Conservation (phyloP, 164 flowering plant genomes). For the Malania oleifera region DNA sequence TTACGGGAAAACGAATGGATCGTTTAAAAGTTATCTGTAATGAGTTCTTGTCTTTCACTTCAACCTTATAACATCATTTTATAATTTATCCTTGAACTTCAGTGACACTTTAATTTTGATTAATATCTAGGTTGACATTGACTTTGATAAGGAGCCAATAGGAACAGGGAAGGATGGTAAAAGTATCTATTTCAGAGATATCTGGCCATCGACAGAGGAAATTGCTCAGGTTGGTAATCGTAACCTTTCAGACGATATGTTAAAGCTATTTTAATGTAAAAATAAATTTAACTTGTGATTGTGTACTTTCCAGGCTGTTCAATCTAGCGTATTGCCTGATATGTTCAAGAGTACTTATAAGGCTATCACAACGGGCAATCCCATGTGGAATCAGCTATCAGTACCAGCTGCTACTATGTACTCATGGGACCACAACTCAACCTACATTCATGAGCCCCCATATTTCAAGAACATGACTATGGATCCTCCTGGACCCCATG, state of each 20-base stretch:
- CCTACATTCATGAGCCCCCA: conserved; percentile 87
- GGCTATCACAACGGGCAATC: conserved; percentile 71
- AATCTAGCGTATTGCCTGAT: conserved; percentile 70
- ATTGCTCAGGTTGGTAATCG: conserved; percentile 57
- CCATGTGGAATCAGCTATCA: conserved; percentile 70
- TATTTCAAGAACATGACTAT: conserved; percentile 78
- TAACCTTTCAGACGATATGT: background rate
- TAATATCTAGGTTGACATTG: conserved; percentile 74
- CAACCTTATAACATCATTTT: no score
- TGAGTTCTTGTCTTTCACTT: no score
- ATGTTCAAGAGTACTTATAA: conserved; percentile 75
- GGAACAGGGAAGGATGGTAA: conserved; percentile 86
- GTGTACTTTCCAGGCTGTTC: conserved; percentile 45
- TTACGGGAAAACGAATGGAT: no score
- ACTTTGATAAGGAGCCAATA: conserved; percentile 85
- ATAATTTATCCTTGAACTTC: background rate
- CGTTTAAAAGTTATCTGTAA: no score
- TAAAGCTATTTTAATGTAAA: background rate
- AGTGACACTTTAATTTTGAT: background rate
- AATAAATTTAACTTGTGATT: conserved; percentile 10
- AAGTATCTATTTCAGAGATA: conserved; percentile 69
- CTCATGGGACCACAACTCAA: conserved; percentile 76
- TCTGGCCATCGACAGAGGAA: conserved; percentile 91
- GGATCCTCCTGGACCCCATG: conserved; percentile 79
- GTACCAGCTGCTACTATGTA: conserved; percentile 46